Evolutionary conservation across 352 stramenopile genomes (phyloP).

Genomic region (Phytophthora capsici): DNA sequence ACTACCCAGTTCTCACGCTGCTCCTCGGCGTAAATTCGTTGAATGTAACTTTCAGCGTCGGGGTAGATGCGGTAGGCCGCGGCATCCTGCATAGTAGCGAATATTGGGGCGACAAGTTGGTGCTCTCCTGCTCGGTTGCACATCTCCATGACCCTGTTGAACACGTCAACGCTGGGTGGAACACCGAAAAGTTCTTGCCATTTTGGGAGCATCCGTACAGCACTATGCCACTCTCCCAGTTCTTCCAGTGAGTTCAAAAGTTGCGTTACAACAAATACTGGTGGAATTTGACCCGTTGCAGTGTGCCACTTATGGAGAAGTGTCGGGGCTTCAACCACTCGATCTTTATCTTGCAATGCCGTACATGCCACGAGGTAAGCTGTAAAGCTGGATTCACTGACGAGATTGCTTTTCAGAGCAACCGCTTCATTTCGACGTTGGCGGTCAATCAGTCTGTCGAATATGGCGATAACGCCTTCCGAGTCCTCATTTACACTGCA

Average conservation of each 20-base stretch:
- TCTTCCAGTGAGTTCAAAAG: conserved; percentile 58
- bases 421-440: conserved; percentile 4
- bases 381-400: conserved; percentile 46
- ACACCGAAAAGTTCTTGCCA: conserved; percentile 50
- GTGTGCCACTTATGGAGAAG: conserved; percentile 52
- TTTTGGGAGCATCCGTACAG: conserved; percentile 55
- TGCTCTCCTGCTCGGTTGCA: conserved; percentile 68
- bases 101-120: conserved; percentile 65
- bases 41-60: conserved; percentile 69
- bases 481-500: conserved; percentile 51
- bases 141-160: conserved; percentile 66
- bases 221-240: conserved; percentile 54
- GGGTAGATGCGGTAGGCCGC: conserved; percentile 53
- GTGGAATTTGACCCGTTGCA: conserved; percentile 28
- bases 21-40: conserved; percentile 76
- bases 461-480: conserved; percentile 43
- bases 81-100: conserved; percentile 68
- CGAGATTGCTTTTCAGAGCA: conserved; percentile 30
- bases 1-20: conserved; percentile 69
- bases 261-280: conserved; percentile 41
- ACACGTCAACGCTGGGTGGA: conserved; percentile 50
- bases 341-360: conserved; percentile 34
- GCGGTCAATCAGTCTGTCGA: conserved; percentile 41
- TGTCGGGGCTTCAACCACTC: conserved; percentile 40
- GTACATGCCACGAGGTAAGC: conserved; percentile 52